A percentile compares a stretch with the other conserved stretches of the same genome.
Evolutionary conservation across 1,139 yeast species (phyloP).

Genomic region (Lodderomyces orthopsilosis): DNA sequence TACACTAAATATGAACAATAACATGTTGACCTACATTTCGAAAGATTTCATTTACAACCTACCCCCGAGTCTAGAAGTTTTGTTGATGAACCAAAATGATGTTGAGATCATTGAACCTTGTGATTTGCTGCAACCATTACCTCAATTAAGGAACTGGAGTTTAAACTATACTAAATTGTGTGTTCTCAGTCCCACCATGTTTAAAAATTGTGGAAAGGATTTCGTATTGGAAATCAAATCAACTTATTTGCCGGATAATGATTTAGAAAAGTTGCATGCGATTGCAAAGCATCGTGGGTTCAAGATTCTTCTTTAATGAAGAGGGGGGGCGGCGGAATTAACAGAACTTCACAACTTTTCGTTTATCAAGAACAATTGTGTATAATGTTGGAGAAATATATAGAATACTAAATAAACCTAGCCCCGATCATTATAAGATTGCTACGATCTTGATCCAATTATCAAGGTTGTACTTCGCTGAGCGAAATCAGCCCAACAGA

Average conservation of each 20-base stretch:
- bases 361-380: too few species aligned
- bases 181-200: slow-evolving; percentile 16
- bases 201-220: slow-evolving; percentile 10
- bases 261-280: slow-evolving; percentile 7
- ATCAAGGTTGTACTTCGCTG: too few species aligned
- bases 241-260: slow-evolving; percentile 9
- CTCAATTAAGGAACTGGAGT: slow-evolving; percentile 17
- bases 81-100: slow-evolving; percentile 18
- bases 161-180: slow-evolving; percentile 17
- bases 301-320: slow-evolving; percentile 2
- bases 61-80: slow-evolving; percentile 25
- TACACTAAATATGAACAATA: slow-evolving; percentile 25
- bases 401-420: too few species aligned
- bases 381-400: too few species aligned
- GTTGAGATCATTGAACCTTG: slow-evolving; percentile 13
- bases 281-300: slow-evolving; percentile 8
- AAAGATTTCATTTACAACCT: slow-evolving; percentile 22
- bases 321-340: background rate
- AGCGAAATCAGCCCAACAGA: background rate
- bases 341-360: too few species aligned
- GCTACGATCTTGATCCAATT: too few species aligned
- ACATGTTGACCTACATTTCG: slow-evolving; percentile 24
- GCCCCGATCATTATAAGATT: too few species aligned
- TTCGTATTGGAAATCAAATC: slow-evolving; percentile 11
- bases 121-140: slow-evolving; percentile 15